Base-by-base conservation (phyloP, 768 basidiomycete species). In the Pleurotus platypus region DNA sequence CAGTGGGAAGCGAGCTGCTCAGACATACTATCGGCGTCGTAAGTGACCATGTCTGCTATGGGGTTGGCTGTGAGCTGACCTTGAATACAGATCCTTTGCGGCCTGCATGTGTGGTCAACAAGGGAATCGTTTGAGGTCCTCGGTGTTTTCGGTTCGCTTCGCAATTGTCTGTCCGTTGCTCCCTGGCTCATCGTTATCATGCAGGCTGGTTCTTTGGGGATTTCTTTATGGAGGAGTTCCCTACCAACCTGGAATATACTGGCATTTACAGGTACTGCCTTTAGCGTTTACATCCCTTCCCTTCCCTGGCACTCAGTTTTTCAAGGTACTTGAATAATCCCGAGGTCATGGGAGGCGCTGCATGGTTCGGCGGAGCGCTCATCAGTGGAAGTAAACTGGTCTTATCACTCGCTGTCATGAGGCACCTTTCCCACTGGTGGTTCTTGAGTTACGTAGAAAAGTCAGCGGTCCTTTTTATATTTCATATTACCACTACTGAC, bases 201-300 rank as follows among this genome's bases (percentile, higher is more conserved):
- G 12, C 57, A 94, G 92, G 97, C 22, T 99, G 97, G 97, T 95
- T 98, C 74, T 99, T 97, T 63, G 94, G 94, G 20, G 93, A 96
- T 72, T 96, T 96, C 74, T 95, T 95, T 78, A 89, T 95, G 73
- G 92, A 96, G 64, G 89, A 94, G 60, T 95, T 92, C 70, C 93
- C 96, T 3, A 75, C 89, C 0, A 84, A 91, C 59, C 75, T 98
- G 7, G 93, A 95, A 58, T 98, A 98, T 69, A 95, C 94, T 53
- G 97, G 97, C 30, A 98, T 99, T 62, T 99, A 96, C 73, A 86
- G 96, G 85, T 94, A 65, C 49, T 22, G 59, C 59, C 26, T 20
- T 40, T 27, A 57, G 42, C 50, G 30, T 56, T 7, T 51, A 38
- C 18, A 46, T 55, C 26, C 38, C n/a, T 12, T n/a, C 27, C 45